These are phyloP conservation scores for Suhomyces sp. DNA, from an alignment of 805 yeast genomes.

Conservation along the genomic window DNA sequence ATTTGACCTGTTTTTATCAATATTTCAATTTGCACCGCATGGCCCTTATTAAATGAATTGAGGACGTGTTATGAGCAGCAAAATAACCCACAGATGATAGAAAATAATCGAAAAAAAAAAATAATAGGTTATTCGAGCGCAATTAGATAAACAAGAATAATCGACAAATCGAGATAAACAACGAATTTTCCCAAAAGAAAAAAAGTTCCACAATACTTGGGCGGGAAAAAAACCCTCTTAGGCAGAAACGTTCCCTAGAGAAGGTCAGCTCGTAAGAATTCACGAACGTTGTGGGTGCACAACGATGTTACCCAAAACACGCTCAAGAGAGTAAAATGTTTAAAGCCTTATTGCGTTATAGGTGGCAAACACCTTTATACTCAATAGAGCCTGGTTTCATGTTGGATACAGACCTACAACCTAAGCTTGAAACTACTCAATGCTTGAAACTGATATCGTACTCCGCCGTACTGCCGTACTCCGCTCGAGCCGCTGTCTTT, in stretches of 20 bases:
- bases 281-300: background rate
- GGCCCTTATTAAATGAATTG: constrained; percentile 2
- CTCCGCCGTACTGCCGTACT: background rate
- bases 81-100: background rate
- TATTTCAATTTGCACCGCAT: background rate
- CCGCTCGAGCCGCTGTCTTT: background rate
- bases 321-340: background rate
- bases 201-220: background rate
- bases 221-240: background rate
- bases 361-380: background rate
- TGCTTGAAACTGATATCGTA: background rate
- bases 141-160: constrained; percentile 3
- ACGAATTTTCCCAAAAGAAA: background rate
- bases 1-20: background rate
- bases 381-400: background rate
- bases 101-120: background rate
- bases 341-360: background rate
- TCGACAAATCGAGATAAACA: constrained; percentile 2
- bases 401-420: background rate
- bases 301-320: background rate
- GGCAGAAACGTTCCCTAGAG: background rate
- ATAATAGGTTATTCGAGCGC: background rate
- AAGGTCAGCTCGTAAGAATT: background rate
- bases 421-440: background rate
- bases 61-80: constrained; percentile 6